Evolutionary conservation across 495 filamentous ascomycete genomes (phyloP), one percentile per base, ranked within the genome.

Genomic region (Eremomyces bilateralis): DNA sequence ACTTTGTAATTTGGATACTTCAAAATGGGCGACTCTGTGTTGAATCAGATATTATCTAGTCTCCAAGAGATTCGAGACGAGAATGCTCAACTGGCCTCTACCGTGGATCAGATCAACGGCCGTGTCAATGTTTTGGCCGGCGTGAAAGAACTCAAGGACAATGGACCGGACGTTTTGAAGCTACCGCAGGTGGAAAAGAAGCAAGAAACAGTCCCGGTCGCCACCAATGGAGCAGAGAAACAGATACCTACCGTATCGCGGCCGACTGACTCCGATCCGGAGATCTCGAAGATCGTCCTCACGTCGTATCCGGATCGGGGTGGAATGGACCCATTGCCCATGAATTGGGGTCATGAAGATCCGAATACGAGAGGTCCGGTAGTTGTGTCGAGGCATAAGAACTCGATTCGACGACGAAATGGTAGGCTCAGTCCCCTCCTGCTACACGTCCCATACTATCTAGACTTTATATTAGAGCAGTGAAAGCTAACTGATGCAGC

Each of bases 231-330:
- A n/a, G n/a, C n/a, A n/a, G n/a, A n/a, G n/a, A n/a, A n/a, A n/a
- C n/a, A n/a, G n/a, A n/a, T n/a, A n/a, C n/a, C n/a, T n/a, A 20
- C 38, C 1, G 38, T 27, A 27, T 13, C 24, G 13, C 41, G 49
- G 29, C 35, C 49, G 10, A 36, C 34, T 27, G 35, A 41, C 30
- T 41, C 37, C 30, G 37, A 41, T 34, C 37, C 34, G 18, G 39
- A 38, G 24, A 33, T 49, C 33, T 42, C 40, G 33, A 70, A 71
- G 41, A 79, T 80, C 38, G 73, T 78, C 40, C 63, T 76, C 43
- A 93, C 82, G 20, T 91, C 85, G 4, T 94, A 97, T 56, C 88
- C 88, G 22, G 78, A 77, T 38, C 88, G 94, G 60, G 75, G 77
- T 40, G 88, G 84, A 33, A 84, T 97, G 52, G 79, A 92, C 34